Base-by-base conservation (phyloP, 306 rosid species). In the Vicia sativa region DNA sequence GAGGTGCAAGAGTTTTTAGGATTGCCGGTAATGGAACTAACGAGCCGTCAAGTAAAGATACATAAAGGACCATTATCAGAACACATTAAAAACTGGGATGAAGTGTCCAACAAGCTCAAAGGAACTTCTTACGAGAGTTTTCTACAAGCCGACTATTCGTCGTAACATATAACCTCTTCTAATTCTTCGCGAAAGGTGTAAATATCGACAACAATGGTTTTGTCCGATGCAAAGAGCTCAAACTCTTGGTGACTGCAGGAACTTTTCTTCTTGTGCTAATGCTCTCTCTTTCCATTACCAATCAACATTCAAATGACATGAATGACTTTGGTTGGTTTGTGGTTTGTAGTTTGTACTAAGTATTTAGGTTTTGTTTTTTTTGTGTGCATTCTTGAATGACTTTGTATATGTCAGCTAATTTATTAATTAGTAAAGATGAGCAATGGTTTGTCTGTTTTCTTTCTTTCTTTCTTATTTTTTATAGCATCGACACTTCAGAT, bases 31-130 rank as follows among this genome's bases (percentile, higher is more conserved):
- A 84, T 56, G 89, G 74, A 79, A 74, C 73, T 89, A 74, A 78
- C 48, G n/a, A 92, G 98, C 77, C 86, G 87, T 42, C 96, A 92
- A 72, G 81, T 92, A 21, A 89, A 90, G 80, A 92, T 92, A 73
- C 96, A 86, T 71, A 80, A 72, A 19, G 93, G 96, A 58, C 60
- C 78, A 21, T 29, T 89, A 74, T 85, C 89, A 0, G 80, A 84
- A 16, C 90, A 87, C 67, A 52, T 90, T 71, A 78, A 35, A 70
- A 90, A 92, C 77, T 92, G 96, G 96, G 84, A 86, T 7, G 96
- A 89, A 8, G 87, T 89, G 46, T 81, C 74, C 79, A 74, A 14
- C 58, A 80, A 86, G 6, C 91, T 92, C 23, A 74, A 31, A 1
- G 96, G 90, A 65, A 89, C 96, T 23, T 59, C 64, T 16, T 92